These are phyloP conservation scores for Apophysomyces trapeziformis DNA, from an alignment of 371 early-diverging fungal species.

Conservation along the genomic window DNA sequence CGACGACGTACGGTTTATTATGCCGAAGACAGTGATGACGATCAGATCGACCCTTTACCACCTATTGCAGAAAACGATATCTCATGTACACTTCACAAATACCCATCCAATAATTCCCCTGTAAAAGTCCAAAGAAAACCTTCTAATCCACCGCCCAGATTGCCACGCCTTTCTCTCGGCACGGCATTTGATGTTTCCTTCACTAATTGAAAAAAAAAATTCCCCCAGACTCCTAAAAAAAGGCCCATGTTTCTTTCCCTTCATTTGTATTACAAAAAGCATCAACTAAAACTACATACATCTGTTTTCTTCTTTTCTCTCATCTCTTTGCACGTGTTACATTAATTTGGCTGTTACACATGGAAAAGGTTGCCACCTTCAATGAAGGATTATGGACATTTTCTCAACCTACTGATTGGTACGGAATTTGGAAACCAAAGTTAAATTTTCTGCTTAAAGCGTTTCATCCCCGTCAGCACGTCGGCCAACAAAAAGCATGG, in stretches of 20 bases:
- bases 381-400: no score
- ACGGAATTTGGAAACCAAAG: no score
- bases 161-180: slow-evolving; percentile 1
- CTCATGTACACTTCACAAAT: slow-evolving; percentile 3
- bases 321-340: background rate
- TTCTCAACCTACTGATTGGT: no score
- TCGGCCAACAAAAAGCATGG: no score
- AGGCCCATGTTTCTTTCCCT: background rate
- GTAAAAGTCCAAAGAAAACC: slow-evolving; percentile 2
- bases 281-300: background rate
- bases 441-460: no score
- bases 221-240: background rate
- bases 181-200: slow-evolving; percentile 3
- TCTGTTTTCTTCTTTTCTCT: background rate
- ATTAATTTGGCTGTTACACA: background rate
- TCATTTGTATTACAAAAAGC: background rate
- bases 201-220: background rate
- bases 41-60: slow-evolving; percentile 1
- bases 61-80: background rate
- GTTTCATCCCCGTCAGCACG: no score
- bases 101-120: background rate
- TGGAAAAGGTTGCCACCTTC: background rate
- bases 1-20: slow-evolving; percentile 10
- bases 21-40: slow-evolving; percentile 20
- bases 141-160: background rate